phyloP scores from a whole-genome alignment of 225 moss, liverwort and hornwort species.

The Physcomitrellopsis africana region DNA sequence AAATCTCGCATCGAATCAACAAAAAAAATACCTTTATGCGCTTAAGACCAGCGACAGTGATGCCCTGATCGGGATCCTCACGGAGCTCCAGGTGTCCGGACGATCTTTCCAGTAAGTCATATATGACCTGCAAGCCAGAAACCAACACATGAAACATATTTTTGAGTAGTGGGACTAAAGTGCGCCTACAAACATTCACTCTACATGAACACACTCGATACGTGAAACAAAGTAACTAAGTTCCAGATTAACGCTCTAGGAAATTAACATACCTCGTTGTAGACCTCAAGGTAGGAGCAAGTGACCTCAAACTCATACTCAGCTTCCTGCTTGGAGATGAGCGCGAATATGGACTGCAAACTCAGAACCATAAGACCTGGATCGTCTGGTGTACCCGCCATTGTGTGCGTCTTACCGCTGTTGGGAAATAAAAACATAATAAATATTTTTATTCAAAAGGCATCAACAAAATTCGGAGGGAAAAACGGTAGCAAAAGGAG shows the following conservation, averaged over 20 bases:
- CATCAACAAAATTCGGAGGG: not conserved
- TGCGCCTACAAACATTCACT: not conserved
- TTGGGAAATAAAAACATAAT: constrained; percentile 19
- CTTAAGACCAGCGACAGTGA: constrained; percentile 86
- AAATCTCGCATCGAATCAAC: constrained; percentile 2
- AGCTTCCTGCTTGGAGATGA: constrained; percentile 73
- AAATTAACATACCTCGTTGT: constrained; percentile 68
- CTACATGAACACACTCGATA: constrained; percentile 1
- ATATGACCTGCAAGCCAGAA: constrained; percentile 66
- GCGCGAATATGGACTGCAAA: constrained; percentile 77
- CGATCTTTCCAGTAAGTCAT: constrained; percentile 76
- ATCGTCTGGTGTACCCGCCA: constrained; percentile 89
- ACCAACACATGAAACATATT: constrained; percentile 14
- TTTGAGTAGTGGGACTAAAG: constrained; percentile 7
- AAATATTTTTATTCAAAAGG: constrained; percentile 11
- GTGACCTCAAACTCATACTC: constrained; percentile 87
- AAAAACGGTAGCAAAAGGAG: not conserved
- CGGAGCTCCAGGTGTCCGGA: constrained; percentile 86
- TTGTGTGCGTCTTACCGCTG: constrained; percentile 91
- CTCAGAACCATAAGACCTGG: constrained; percentile 91
- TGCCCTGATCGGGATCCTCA: constrained; percentile 90
- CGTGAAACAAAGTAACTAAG: not conserved
- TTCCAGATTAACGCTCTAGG: constrained; percentile 6
- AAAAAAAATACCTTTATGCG: constrained; percentile 66
- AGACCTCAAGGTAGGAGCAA: constrained; percentile 87